Conservation (phyloP, 768 basidiomycete species). For the Leccinum fibrillosum region DNA sequence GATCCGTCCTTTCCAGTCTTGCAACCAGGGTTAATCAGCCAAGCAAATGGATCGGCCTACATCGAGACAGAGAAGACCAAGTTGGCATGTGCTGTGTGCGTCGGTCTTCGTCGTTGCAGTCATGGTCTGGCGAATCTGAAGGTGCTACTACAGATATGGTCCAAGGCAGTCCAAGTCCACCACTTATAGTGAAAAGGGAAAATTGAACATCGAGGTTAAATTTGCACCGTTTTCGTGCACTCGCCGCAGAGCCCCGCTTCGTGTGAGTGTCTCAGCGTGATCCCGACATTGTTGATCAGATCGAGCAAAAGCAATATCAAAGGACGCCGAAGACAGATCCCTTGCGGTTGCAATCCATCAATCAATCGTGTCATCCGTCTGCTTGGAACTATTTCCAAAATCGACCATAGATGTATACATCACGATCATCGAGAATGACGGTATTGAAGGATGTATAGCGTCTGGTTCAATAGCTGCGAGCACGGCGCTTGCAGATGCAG, state of each 20-base stretch:
- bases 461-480: constrained; percentile 85
- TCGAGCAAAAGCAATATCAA: constrained; percentile 9
- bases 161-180: constrained; percentile 81
- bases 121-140: background rate
- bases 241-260: constrained; percentile 75
- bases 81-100: constrained; percentile 94
- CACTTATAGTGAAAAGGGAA: constrained; percentile 83
- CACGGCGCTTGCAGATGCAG: constrained; percentile 88
- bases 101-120: background rate
- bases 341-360: constrained; percentile 83
- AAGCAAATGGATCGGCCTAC: constrained; percentile 96
- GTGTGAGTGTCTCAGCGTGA: constrained; percentile 49
- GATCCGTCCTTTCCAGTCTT: constrained; percentile 53
- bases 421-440: constrained; percentile 88
- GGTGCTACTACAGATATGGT: constrained; percentile 60
- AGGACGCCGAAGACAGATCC: constrained; percentile 95
- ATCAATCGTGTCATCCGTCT: constrained; percentile 76
- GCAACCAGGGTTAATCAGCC: constrained; percentile 83
- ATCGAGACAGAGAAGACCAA: constrained; percentile 91
- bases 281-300: background rate
- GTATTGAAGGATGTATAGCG: constrained; percentile 84
- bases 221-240: constrained; percentile 91
- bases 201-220: constrained; percentile 93
- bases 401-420: constrained; percentile 91
- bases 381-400: constrained; percentile 90